Conservation (phyloP, 1,139 yeast genomes). For the Wickerhamiella infanticola region DNA sequence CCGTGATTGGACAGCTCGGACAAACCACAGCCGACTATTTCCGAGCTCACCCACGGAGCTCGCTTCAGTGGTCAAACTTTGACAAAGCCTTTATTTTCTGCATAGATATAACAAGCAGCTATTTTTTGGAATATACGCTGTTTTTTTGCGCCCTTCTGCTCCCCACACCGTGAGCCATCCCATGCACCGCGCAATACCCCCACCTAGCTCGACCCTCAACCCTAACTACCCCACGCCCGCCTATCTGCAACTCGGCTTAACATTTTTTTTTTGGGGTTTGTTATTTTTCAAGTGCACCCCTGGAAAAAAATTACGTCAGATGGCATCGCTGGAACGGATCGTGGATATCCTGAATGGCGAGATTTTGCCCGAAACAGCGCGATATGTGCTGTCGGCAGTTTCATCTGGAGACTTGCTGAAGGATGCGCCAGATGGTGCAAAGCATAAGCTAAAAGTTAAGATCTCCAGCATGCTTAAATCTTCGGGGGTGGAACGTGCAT, state of each 20-base stretch:
- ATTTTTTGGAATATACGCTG: too few species aligned
- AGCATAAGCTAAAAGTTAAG: slow-evolving; percentile 23
- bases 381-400: neutral
- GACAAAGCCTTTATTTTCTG: too few species aligned
- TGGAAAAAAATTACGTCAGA: neutral
- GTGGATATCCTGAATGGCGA: slow-evolving; percentile 9
- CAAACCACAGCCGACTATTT: neutral
- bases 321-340: slow-evolving; percentile 8
- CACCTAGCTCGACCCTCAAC: too few species aligned
- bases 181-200: too few species aligned
- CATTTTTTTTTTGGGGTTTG: too few species aligned
- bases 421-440: slow-evolving; percentile 2
- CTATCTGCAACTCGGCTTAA: too few species aligned
- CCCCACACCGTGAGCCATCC: too few species aligned
- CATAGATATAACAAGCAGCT: too few species aligned
- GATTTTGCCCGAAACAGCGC: neutral
- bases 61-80: too few species aligned
- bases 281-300: too few species aligned
- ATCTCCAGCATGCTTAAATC: slow-evolving; percentile 26
- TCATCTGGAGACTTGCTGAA: neutral
- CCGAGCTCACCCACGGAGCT: neutral
- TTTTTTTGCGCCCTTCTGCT: too few species aligned
- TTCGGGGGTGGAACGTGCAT: slow-evolving; percentile 20
- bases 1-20: neutral
- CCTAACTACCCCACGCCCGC: too few species aligned